Base-by-base conservation (phyloP, 2,329 filamentous ascomycete species). In the Trichoderma sp. region DNA sequence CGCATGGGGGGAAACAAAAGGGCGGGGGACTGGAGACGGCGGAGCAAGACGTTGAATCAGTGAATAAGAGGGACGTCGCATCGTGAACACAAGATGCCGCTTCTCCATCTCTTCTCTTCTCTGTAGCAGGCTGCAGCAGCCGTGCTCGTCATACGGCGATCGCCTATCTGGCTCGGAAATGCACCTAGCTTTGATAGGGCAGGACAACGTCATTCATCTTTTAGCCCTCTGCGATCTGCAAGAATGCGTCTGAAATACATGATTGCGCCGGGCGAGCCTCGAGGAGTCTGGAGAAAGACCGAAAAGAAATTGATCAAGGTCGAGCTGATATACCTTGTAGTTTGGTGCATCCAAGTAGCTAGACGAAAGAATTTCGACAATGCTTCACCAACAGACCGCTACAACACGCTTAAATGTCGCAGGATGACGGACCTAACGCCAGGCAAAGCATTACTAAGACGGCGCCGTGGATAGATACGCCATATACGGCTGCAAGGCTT, bases 91-190 rank as follows among this genome's bases (percentile, higher is more conserved):
- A 43, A 43, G 16, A 10, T n/a, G 39, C 39, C n/a, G 18, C 16
- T 64, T 39, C 32, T 37, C 49, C 3, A 54, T 39, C 30, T 54
- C 60, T 49, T 64, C 60, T 54, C 21, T n/a, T 37, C 30, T 24
- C 18, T 3, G 56, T 37, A 59, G 21, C 26, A 39, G 34, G 32
- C 34, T 10, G 34, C 51, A 43, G 55, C 10, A 32, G 30, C 18
- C 7, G n/a, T 51, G 59, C 43, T 34, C 43, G 59, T 63, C 59
- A 63, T 63, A 63, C 59, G 16, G 24, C 49, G 32, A 43, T 64
- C 49, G 60, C 60, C 55, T 55, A 64, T 64, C 60, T 55, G 52
- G 28, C 2, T 30, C 16, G 26, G 52, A n/a, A n/a, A n/a, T 5
- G 51, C 51, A 65, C 30, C 51, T 59, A 32, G 24, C 26, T 37